Evolutionary conservation across 2,329 filamentous ascomycete genomes (phyloP).

Genomic region (Trichoderma sp.): DNA sequence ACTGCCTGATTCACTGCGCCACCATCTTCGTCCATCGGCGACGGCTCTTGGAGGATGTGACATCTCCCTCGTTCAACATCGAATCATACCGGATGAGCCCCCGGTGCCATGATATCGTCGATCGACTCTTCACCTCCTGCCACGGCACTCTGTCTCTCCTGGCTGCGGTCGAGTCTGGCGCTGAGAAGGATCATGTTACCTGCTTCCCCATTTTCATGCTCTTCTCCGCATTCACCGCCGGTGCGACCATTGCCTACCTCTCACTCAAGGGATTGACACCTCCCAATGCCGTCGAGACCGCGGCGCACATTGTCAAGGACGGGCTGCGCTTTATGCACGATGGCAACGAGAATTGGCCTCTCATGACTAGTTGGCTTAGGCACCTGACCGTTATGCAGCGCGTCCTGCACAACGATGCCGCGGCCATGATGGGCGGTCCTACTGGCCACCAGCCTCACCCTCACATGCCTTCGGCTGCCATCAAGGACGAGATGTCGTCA

Average conservation of each 20-base stretch:
- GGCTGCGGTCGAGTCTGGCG: slow-evolving; percentile 55
- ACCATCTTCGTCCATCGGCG: slow-evolving; percentile 63
- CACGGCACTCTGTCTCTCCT: slow-evolving; percentile 60
- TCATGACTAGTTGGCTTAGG: slow-evolving; percentile 61
- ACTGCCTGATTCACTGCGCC: slow-evolving; percentile 61
- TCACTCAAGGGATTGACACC: slow-evolving; percentile 63
- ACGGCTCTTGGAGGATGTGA: slow-evolving; percentile 59
- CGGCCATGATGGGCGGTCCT: slow-evolving; percentile 32
- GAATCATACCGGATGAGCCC: slow-evolving; percentile 55
- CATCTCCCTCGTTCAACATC: slow-evolving; percentile 51
- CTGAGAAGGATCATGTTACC: slow-evolving; percentile 59
- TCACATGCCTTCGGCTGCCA: slow-evolving; percentile 33
- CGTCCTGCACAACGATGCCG: slow-evolving; percentile 57
- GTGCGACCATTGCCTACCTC: slow-evolving; percentile 62
- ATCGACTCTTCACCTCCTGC: slow-evolving; percentile 59
- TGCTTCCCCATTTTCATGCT: slow-evolving; percentile 66
- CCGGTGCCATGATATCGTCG: slow-evolving; percentile 55
- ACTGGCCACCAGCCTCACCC: slow-evolving; percentile 39
- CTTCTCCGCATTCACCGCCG: slow-evolving; percentile 62
- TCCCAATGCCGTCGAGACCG: slow-evolving; percentile 57
- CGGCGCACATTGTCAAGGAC: slow-evolving; percentile 58
- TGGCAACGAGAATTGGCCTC: slow-evolving; percentile 60
- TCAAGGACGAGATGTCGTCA: slow-evolving; percentile 58
- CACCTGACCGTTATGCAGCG: slow-evolving; percentile 64
- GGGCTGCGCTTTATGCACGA: slow-evolving; percentile 61